Evolutionary conservation across 2,329 filamentous ascomycete genomes (phyloP).

Genomic region (Aspergillus ochraceoroseus): DNA sequence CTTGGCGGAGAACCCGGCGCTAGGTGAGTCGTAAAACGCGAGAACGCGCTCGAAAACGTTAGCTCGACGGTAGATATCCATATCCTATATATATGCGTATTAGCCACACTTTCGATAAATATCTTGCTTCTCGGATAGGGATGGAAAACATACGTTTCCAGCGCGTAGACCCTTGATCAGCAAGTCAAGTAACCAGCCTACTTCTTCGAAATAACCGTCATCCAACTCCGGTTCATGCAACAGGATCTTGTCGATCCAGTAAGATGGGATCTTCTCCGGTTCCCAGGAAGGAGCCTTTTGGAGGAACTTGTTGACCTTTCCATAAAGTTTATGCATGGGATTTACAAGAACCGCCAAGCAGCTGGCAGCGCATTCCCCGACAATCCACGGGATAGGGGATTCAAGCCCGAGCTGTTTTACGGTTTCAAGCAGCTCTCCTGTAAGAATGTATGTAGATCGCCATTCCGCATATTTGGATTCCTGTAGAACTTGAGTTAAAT

Average conservation of each 20-base stretch:
- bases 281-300: constrained; percentile 74
- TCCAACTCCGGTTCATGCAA: constrained; percentile 69
- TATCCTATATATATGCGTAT: no score
- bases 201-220: constrained; percentile 66
- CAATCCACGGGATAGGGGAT: constrained; percentile 63
- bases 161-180: constrained; percentile 60
- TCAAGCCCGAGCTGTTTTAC: constrained; percentile 52
- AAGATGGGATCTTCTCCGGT: constrained; percentile 50
- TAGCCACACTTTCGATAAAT: constrained; percentile 19
- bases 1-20: constrained; percentile 55
- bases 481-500: no score
- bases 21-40: constrained; percentile 62
- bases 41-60: constrained; percentile 71
- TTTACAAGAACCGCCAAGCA: constrained; percentile 66
- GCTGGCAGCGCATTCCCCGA: constrained; percentile 68
- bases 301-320: constrained; percentile 79
- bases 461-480: constrained; percentile 69
- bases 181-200: constrained; percentile 68
- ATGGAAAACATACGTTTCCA: constrained; percentile 47
- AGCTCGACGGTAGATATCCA: constrained; percentile 50
- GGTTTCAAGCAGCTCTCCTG: constrained; percentile 76
- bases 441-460: constrained; percentile 71
- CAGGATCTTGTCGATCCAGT: constrained; percentile 65
- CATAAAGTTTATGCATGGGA: constrained; percentile 76
- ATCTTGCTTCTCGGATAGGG: background rate